Evolutionary conservation across 257 asterid genomes (phyloP).

Genomic region (Solanum sitiens): DNA sequence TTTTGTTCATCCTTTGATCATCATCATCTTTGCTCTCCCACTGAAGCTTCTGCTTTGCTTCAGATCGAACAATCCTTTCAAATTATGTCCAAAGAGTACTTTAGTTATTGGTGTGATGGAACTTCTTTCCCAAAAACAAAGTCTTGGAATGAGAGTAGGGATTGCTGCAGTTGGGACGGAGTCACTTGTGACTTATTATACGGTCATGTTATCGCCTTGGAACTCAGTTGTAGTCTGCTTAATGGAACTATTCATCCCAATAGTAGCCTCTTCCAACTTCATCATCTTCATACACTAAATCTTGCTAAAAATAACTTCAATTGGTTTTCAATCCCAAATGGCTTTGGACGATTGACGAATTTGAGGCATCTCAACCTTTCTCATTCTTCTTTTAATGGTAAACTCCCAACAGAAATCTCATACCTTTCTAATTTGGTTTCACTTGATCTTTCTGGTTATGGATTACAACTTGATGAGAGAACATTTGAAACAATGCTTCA

Average conservation of each 20-base stretch:
- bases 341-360: neutral
- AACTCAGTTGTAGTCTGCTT: neutral
- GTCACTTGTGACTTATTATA: neutral
- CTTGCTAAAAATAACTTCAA: neutral
- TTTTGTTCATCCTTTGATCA: neutral
- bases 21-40: neutral
- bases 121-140: neutral
- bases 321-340: neutral
- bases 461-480: too few species aligned
- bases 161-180: neutral
- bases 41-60: neutral
- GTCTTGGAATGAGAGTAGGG: neutral
- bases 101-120: too few species aligned
- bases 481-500: too few species aligned
- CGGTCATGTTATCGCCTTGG: neutral
- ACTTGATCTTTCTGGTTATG: neutral
- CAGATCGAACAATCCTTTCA: neutral
- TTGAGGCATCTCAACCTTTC: neutral
- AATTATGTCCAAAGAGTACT: neutral
- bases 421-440: neutral
- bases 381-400: rapidly evolving
- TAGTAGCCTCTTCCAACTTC: neutral
- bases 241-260: neutral
- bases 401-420: neutral
- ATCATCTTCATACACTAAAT: neutral